Evolutionary conservation across 106 monocot genomes (phyloP).

Genomic region (Alisma plantagoaquatica): DNA sequence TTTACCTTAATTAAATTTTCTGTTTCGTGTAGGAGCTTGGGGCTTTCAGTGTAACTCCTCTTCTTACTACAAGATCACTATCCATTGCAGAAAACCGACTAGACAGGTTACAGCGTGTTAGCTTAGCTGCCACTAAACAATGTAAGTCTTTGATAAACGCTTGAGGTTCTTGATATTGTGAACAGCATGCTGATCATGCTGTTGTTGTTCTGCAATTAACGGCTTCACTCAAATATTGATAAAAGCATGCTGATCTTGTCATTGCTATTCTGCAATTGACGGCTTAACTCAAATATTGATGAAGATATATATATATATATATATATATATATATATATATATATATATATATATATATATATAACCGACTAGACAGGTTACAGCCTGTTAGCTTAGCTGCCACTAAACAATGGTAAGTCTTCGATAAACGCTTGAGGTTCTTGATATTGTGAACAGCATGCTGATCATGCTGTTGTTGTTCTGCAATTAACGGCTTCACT

Average conservation of each 20-base stretch:
- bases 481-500: neutral
- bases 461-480: neutral
- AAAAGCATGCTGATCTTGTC: no score
- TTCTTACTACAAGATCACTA: slow-evolving; percentile 64
- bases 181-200: neutral
- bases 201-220: neutral
- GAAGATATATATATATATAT: no score
- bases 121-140: slow-evolving; percentile 88
- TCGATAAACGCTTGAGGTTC: no score
- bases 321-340: no score
- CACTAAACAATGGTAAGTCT: slow-evolving; percentile 73
- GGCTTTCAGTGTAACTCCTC: slow-evolving; percentile 81
- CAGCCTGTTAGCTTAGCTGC: slow-evolving; percentile 83
- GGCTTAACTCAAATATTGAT: no score
- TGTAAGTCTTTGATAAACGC: slow-evolving; percentile 51
- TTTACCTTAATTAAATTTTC: neutral
- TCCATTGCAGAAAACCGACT: slow-evolving; percentile 67
- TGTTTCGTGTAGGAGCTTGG: slow-evolving; percentile 67
- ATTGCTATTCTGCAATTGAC: no score
- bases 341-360: no score
- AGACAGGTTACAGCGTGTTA: slow-evolving; percentile 73
- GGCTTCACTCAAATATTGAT: neutral
- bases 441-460: neutral
- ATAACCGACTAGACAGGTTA: slow-evolving; percentile 80
- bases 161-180: no score